These are phyloP conservation scores for Fonsecaea nubica DNA, from an alignment of 2,329 filamentous ascomycete species.

Conservation along the genomic window DNA sequence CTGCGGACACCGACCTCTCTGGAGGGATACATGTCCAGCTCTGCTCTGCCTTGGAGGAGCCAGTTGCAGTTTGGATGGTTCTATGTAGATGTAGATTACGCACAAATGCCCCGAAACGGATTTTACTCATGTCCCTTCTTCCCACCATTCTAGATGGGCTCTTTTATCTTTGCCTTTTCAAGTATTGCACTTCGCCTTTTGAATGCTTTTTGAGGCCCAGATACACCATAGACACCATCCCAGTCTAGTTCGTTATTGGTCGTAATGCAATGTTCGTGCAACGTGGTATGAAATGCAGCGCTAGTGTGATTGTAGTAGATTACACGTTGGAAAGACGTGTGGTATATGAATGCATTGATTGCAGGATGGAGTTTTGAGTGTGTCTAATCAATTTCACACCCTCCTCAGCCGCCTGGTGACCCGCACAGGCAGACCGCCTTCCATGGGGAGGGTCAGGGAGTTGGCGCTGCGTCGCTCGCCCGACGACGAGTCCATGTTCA, in stretches of 20 bases:
- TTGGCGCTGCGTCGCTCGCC: constrained; percentile 62
- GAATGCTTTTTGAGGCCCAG: not conserved
- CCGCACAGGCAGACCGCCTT: constrained; percentile 61
- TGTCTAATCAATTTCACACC: not conserved
- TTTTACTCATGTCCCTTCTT: not conserved
- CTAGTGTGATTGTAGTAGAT: not conserved
- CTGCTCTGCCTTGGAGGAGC: not conserved
- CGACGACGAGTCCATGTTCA: constrained; percentile 8
- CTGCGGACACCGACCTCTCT: not conserved
- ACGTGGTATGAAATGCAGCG: not conserved
- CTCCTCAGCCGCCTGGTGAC: constrained; percentile 25
- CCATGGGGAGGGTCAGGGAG: constrained; percentile 69
- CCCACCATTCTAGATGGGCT: not conserved
- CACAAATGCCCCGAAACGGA: not conserved
- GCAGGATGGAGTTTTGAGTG: too few relatives aligned
- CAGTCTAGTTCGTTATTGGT: not conserved
- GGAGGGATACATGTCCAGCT: not conserved
- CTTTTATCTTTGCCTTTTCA: not conserved
- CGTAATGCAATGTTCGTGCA: not conserved
- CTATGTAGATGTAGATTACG: not conserved
- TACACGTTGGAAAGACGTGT: not conserved
- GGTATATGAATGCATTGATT: too few relatives aligned
- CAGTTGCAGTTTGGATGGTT: not conserved
- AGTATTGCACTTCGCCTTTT: not conserved
- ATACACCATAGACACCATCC: not conserved